Evolutionary conservation across 1,284 basidiomycete genomes (phyloP).

Genomic region (Tilletiaria anomala): DNA sequence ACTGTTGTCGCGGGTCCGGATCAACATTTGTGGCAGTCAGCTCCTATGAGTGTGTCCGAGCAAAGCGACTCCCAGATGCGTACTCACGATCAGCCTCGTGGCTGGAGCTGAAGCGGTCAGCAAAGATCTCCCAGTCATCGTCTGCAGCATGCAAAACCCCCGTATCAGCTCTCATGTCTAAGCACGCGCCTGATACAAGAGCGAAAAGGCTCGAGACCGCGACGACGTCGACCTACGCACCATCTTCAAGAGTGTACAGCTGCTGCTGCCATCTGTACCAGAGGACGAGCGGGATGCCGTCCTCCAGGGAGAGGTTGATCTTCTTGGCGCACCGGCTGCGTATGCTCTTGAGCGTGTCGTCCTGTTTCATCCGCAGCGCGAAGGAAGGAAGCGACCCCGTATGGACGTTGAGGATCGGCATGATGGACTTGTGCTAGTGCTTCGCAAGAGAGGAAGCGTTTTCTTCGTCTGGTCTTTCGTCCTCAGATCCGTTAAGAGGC

Average conservation of each 20-base stretch:
- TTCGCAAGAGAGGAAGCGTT: too few relatives aligned
- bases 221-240: constrained; percentile 5
- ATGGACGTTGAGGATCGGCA: constrained; percentile 35
- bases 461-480: too few relatives aligned
- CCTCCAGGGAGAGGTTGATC: constrained; percentile 25
- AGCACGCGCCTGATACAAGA: too few relatives aligned
- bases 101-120: constrained; percentile 24
- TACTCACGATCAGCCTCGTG: constrained; percentile 33
- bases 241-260: constrained; percentile 32
- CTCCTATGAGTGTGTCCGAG: too few relatives aligned
- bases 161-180: too few relatives aligned
- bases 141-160: too few relatives aligned
- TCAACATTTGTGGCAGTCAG: too few relatives aligned
- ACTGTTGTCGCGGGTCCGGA: too few relatives aligned
- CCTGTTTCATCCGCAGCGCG: constrained; percentile 27
- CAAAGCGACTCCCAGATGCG: background rate
- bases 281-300: constrained; percentile 29
- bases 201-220: too few relatives aligned
- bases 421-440: too few relatives aligned
- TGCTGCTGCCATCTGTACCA: constrained; percentile 29
- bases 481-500: too few relatives aligned
- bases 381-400: constrained; percentile 33
- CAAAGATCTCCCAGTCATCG: constrained; percentile 37
- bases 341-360: constrained; percentile 15
- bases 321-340: constrained; percentile 26